phyloP scores from a whole-genome alignment of 352 stramenopile species.

The Globisporangium megalacanthum region DNA sequence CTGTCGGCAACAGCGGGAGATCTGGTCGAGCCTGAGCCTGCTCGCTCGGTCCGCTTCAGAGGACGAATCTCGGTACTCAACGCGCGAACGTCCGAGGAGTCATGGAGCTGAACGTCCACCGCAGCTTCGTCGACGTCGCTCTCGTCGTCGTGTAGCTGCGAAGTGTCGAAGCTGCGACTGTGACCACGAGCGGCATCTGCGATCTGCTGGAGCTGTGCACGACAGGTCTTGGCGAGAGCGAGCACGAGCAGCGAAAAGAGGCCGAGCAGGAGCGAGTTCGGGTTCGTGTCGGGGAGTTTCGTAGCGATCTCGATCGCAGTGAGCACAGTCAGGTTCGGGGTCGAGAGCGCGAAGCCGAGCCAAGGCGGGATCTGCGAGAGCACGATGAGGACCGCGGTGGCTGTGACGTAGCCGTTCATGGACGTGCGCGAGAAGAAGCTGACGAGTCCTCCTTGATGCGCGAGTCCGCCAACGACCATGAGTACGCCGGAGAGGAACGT shows the following conservation, averaged over 20 bases:
- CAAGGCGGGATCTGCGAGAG: slow-evolving; percentile 54
- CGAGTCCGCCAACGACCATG: slow-evolving; percentile 49
- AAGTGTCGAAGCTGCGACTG: neutral
- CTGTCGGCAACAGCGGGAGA: neutral
- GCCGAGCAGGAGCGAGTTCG: slow-evolving; percentile 43
- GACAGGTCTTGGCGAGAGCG: slow-evolving; percentile 28
- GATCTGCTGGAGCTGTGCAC: slow-evolving; percentile 8
- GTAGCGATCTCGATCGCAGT: slow-evolving; percentile 47
- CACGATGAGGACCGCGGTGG: slow-evolving; percentile 62
- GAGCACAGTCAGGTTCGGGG: slow-evolving; percentile 41
- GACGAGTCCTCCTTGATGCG: slow-evolving; percentile 53
- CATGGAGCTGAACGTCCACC: slow-evolving; percentile 9
- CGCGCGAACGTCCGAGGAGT: neutral
- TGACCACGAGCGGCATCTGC: neutral
- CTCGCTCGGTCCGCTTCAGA: neutral
- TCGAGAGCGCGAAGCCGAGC: slow-evolving; percentile 47
- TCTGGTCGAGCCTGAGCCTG: neutral
- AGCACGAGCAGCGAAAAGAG: slow-evolving; percentile 45
- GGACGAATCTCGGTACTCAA: neutral
- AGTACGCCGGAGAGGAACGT: slow-evolving; percentile 60
- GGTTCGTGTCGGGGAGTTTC: slow-evolving; percentile 43
- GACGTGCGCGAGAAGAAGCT: slow-evolving; percentile 71
- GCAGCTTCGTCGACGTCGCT: neutral
- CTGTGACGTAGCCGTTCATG: slow-evolving; percentile 71
- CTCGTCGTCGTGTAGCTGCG: neutral